Percentiles rank a stretch among this genome's conserved stretches.
phyloP scores from a whole-genome alignment of 441 rosid species.

The Biscutella laevigata region DNA sequence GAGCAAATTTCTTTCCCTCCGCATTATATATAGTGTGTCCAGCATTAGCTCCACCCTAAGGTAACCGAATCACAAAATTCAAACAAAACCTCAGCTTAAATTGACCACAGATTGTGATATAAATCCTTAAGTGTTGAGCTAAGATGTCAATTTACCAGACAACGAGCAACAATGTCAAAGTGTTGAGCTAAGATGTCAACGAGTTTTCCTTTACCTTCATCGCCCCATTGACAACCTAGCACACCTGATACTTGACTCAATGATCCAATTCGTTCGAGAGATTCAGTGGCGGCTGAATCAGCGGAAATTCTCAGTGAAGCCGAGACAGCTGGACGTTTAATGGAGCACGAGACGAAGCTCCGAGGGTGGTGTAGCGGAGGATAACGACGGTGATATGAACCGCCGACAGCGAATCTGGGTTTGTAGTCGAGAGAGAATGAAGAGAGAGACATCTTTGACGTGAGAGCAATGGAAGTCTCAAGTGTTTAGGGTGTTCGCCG shows the following conservation, averaged over 20 bases:
- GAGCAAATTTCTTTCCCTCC: conserved; percentile 88
- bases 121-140: too few relatives aligned
- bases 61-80: conserved; percentile 12
- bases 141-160: conserved; percentile 54
- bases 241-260: conserved; percentile 90
- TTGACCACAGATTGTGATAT: not conserved
- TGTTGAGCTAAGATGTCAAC: conserved; percentile 83
- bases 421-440: conserved; percentile 37
- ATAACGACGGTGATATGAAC: conserved; percentile 13
- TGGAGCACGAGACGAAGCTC: conserved; percentile 38
- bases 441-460: conserved; percentile 31
- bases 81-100: not conserved
- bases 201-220: conserved; percentile 94
- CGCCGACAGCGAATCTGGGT: conserved; percentile 27
- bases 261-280: conserved; percentile 44
- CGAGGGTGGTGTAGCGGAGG: conserved; percentile 24
- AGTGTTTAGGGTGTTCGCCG: conserved; percentile 31
- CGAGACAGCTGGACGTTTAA: conserved; percentile 25
- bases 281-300: conserved; percentile 37
- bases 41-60: conserved; percentile 95
- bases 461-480: conserved; percentile 6
- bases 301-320: conserved; percentile 38
- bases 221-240: conserved; percentile 87
- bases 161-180: conserved; percentile 88
- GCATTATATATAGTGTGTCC: conserved; percentile 97